Percentiles rank a stretch among this genome's conserved stretches.
Evolutionary conservation across 2,329 filamentous ascomycete genomes (phyloP).

Genomic region (Fusarium sp.): DNA sequence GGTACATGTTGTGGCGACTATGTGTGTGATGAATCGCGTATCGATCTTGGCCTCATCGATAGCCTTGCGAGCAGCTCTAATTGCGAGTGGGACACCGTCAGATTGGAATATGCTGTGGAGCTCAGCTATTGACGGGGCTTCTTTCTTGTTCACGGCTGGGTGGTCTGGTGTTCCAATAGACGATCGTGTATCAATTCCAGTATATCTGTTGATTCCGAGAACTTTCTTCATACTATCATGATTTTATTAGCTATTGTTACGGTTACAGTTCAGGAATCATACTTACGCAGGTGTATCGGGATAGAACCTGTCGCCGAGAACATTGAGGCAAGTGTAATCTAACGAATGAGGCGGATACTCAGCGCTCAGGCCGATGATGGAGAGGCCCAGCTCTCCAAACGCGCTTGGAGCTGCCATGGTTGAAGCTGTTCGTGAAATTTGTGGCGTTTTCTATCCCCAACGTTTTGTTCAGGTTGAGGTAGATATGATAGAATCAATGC

Average conservation of each 20-base stretch:
- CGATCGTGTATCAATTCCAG: conserved; percentile 72
- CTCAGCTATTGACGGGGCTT: conserved; percentile 64
- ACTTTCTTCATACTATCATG: conserved; percentile 69
- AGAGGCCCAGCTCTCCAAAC: conserved; percentile 67
- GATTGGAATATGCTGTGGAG: conserved; percentile 67
- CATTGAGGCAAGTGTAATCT: conserved; percentile 62
- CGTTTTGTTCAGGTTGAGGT: conserved; percentile 29
- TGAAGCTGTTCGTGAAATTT: conserved; percentile 6
- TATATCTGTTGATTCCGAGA: conserved; percentile 71
- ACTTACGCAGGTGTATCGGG: conserved; percentile 69
- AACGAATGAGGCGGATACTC: conserved; percentile 71
- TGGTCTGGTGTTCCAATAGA: conserved; percentile 72
- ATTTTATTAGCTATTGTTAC: neutral
- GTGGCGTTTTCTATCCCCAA: conserved; percentile 30
- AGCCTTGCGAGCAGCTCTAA: conserved; percentile 66
- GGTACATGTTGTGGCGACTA: conserved; percentile 76
- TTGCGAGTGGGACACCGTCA: conserved; percentile 68
- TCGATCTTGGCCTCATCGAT: conserved; percentile 65
- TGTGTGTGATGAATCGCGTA: conserved; percentile 69
- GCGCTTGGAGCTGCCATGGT: conserved; percentile 57
- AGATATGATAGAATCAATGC: neutral
- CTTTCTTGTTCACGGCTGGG: conserved; percentile 68
- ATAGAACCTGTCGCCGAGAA: conserved; percentile 67
- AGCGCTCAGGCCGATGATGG: conserved; percentile 68
- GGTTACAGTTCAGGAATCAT: neutral